Percentiles rank a stretch among this genome's conserved stretches.
phyloP scores from a whole-genome alignment of 2,329 filamentous ascomycete genomes.

The Trichoderma semiorbis region DNA sequence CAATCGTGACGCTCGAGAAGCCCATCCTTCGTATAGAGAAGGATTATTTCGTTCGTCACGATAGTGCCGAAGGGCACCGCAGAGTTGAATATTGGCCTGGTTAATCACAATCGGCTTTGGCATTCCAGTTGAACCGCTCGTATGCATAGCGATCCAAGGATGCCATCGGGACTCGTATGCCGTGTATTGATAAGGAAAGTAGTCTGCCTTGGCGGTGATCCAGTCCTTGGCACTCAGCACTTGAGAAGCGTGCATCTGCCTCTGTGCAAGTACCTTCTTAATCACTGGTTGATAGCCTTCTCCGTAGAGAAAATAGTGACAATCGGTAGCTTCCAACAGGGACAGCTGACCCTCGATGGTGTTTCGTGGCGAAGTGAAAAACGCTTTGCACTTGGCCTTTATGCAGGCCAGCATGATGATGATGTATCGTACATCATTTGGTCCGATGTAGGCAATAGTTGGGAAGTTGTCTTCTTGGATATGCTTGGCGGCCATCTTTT shows the following conservation, averaged over 20 bases:
- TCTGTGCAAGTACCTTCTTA: neutral
- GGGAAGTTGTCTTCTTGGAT: neutral
- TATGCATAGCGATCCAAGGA: neutral
- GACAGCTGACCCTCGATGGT: neutral
- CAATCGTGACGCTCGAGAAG: neutral
- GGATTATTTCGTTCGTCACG: neutral
- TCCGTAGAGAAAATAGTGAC: neutral
- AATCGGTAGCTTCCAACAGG: neutral
- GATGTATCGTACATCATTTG: neutral
- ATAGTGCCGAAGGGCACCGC: neutral
- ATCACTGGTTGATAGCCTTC: neutral
- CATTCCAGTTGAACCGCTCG: neutral
- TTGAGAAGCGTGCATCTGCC: neutral
- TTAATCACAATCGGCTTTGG: neutral
- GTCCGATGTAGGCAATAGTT: neutral
- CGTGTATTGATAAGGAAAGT: neutral
- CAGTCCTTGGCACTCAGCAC: neutral
- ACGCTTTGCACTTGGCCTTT: neutral
- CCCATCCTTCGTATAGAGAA: neutral
- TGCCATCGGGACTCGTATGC: neutral
- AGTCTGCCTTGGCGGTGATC: neutral
- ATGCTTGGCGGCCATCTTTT: neutral
- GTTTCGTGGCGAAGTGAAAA: neutral
- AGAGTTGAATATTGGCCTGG: neutral
- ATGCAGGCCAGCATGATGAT: neutral